Evolutionary conservation across 352 stramenopile genomes (phyloP).

Genomic region (Phytophthora gonapodyides): DNA sequence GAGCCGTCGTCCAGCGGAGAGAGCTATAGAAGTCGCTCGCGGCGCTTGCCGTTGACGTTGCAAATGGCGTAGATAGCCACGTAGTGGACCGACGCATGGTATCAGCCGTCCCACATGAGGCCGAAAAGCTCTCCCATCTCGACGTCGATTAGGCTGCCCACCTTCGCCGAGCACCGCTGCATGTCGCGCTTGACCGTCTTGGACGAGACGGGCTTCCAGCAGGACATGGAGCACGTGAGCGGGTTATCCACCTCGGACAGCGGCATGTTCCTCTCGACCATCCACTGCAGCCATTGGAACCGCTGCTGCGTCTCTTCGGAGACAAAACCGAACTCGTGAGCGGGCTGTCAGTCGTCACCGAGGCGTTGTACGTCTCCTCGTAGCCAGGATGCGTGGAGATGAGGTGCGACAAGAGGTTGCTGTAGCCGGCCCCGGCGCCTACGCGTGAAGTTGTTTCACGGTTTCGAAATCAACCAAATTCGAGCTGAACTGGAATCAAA

Average conservation of each 20-base stretch:
- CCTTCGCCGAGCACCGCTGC: constrained; percentile 1
- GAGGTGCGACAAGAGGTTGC: not conserved
- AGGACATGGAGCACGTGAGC: constrained; percentile 9
- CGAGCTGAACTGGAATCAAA: too few relatives aligned
- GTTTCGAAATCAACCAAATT: too few relatives aligned
- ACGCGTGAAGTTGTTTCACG: too few relatives aligned
- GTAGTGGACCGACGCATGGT: constrained; percentile 5
- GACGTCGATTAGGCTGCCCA: constrained; percentile 6
- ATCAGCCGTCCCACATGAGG: constrained; percentile 19
- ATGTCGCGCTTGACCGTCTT: constrained; percentile 15
- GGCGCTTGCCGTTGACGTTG: not conserved
- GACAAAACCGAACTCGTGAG: constrained; percentile 14
- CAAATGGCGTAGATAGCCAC: constrained; percentile 10
- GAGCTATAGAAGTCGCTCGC: not conserved
- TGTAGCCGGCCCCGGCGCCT: too few relatives aligned
- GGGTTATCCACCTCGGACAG: constrained; percentile 19
- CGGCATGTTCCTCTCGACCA: constrained; percentile 16
- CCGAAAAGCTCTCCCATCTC: constrained; percentile 8
- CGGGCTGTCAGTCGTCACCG: too few relatives aligned
- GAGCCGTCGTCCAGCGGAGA: constrained; percentile 7
- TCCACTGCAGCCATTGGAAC: constrained; percentile 20
- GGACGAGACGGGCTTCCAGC: not conserved
- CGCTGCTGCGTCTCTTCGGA: constrained; percentile 12
- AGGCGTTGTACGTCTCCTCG: not conserved
- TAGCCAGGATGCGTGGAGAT: not conserved